Evolutionary conservation across 768 basidiomycete genomes (phyloP).

Genomic region (Mycena haematopus): DNA sequence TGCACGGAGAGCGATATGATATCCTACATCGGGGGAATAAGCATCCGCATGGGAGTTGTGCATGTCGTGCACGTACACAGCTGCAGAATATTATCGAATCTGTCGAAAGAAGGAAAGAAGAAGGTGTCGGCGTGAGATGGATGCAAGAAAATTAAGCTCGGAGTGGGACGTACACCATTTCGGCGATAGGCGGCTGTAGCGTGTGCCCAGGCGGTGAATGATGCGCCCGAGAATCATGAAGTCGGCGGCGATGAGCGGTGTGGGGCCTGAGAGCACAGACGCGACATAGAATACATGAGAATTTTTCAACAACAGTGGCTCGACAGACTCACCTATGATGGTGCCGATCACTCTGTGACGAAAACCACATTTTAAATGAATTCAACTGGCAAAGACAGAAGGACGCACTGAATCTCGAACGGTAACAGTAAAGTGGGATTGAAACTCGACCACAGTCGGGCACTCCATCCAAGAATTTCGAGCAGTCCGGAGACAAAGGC

Average conservation of each 20-base stretch:
- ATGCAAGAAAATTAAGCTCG: too few species aligned
- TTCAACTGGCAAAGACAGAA: neutral
- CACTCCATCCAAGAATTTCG: conserved; percentile 23
- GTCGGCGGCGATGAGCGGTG: conserved; percentile 24
- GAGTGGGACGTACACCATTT: conserved; percentile 16
- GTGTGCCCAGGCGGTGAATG: conserved; percentile 16
- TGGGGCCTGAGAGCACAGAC: conserved; percentile 5
- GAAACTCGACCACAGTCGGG: conserved; percentile 24
- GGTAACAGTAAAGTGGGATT: conserved; percentile 6
- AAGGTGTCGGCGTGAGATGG: neutral
- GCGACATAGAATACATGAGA: neutral
- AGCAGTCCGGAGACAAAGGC: conserved; percentile 22
- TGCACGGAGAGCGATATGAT: conserved; percentile 23
- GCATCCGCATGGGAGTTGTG: neutral
- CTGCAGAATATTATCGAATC: conserved; percentile 26
- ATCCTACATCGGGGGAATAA: neutral
- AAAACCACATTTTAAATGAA: neutral
- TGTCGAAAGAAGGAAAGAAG: neutral
- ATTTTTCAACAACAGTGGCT: too few species aligned
- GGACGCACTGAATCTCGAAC: conserved; percentile 25
- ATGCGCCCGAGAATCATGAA: conserved; percentile 27
- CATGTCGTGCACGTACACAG: conserved; percentile 12
- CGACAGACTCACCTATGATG: conserved; percentile 20
- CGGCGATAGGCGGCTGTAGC: conserved; percentile 26
- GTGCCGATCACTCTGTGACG: conserved; percentile 18